phyloP scores from a whole-genome alignment of 441 rosid genomes.

The Populus hybrid region DNA sequence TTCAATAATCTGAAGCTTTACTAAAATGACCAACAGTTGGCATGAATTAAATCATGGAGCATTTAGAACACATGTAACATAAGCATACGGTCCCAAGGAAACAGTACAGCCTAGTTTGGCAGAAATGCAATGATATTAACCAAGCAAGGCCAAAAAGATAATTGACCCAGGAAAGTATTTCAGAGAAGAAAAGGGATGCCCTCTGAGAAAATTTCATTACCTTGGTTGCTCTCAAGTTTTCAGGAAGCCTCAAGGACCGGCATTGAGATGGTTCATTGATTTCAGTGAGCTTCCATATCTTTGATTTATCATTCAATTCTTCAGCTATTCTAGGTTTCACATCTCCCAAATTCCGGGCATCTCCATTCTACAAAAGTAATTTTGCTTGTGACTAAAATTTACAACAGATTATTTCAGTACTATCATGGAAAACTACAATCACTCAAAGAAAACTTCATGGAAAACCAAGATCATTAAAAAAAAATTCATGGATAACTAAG shows the following conservation, averaged over 20 bases:
- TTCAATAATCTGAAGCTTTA: background rate
- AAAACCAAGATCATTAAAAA: background rate
- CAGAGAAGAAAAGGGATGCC: background rate
- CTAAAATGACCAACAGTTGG: background rate
- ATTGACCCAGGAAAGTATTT: background rate
- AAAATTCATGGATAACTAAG: background rate
- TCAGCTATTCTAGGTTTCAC: conserved; percentile 89
- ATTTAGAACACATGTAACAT: background rate
- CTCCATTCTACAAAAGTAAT: conserved; percentile 67
- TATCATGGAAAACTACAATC: background rate
- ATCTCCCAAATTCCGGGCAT: conserved; percentile 76
- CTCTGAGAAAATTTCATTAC: conserved; percentile 31
- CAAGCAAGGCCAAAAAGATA: background rate
- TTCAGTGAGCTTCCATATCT: conserved; percentile 98
- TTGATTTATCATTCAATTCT: conserved; percentile 88
- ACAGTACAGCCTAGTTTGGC: background rate
- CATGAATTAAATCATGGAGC: background rate
- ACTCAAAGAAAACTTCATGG: too few species aligned
- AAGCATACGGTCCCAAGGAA: background rate
- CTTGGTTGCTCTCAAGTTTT: conserved; percentile 78
- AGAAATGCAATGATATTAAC: conserved; percentile 8
- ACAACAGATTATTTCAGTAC: background rate
- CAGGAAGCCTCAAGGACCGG: conserved; percentile 91
- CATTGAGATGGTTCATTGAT: conserved; percentile 88
- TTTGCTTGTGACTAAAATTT: conserved; percentile 21